Percentiles rank a stretch among this genome's conserved stretches.
These are phyloP conservation scores for Spathaspora sp. DNA, from an alignment of 805 yeast genomes.

Conservation along the genomic window DNA sequence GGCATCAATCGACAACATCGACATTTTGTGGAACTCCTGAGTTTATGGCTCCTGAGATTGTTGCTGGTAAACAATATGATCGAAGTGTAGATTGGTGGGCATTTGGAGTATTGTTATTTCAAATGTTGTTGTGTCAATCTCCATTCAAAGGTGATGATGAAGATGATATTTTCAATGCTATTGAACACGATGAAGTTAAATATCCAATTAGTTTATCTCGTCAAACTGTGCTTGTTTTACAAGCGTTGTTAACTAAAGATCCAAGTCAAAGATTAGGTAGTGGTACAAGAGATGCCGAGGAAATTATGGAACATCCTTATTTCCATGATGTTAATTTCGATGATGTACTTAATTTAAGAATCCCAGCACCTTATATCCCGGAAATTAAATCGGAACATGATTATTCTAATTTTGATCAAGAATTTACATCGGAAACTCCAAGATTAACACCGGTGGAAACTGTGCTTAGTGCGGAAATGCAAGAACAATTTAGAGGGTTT, in stretches of 20 bases:
- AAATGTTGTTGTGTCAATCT: slow-evolving; percentile 93
- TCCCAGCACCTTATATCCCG: slow-evolving; percentile 88
- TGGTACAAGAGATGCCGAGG: slow-evolving; percentile 84
- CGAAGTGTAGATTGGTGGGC: slow-evolving; percentile 99
- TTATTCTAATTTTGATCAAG: slow-evolving; percentile 89
- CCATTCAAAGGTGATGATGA: slow-evolving; percentile 97
- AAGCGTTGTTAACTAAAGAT: slow-evolving; percentile 86
- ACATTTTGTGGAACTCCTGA: slow-evolving; percentile 99
- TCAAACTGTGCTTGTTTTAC: slow-evolving; percentile 91
- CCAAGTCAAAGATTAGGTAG: slow-evolving; percentile 82
- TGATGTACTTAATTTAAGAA: slow-evolving; percentile 66
- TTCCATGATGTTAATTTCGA: slow-evolving; percentile 88
- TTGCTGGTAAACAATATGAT: slow-evolving; percentile 88
- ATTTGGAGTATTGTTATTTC: slow-evolving; percentile 92
- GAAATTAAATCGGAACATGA: slow-evolving; percentile 85
- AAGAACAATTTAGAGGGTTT: slow-evolving; percentile 96
- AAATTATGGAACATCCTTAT: slow-evolving; percentile 93
- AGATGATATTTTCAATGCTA: slow-evolving; percentile 96
- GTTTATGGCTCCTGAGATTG: slow-evolving; percentile 97
- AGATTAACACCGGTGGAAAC: slow-evolving; percentile 93
- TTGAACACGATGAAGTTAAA: slow-evolving; percentile 91
- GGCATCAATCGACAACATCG: slow-evolving; percentile 78
- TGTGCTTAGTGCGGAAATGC: slow-evolving; percentile 78
- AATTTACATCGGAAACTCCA: slow-evolving; percentile 92
- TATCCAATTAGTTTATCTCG: slow-evolving; percentile 97